Evolutionary conservation across 139 green algal genomes (phyloP).

Genomic region (Picochlorum sp.): DNA sequence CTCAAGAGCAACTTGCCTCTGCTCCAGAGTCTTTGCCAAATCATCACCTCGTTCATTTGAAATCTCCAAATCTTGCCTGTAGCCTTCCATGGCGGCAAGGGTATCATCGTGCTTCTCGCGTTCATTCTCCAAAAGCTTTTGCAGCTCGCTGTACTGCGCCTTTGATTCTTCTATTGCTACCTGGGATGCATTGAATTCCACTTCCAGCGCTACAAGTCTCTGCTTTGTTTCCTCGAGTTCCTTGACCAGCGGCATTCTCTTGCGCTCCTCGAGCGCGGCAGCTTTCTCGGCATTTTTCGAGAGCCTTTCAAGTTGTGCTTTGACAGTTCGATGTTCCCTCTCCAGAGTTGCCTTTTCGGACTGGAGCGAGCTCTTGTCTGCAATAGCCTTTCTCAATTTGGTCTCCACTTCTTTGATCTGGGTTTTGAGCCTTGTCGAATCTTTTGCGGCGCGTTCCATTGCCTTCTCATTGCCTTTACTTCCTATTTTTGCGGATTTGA

Average conservation of each 20-base stretch:
- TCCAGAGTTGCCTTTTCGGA: background rate
- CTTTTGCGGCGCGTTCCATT: background rate
- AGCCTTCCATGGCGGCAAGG: constrained; percentile 14
- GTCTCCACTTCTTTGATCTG: background rate
- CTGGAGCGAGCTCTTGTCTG: background rate
- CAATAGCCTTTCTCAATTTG: background rate
- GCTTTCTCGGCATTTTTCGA: constrained; percentile 39
- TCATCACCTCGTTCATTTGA: constrained; percentile 13
- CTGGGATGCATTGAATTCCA: constrained; percentile 33
- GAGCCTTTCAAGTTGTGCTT: constrained; percentile 48
- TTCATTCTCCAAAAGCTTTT: constrained; percentile 20
- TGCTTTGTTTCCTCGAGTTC: constrained; percentile 57
- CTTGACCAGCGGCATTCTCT: constrained; percentile 72
- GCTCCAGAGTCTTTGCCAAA: constrained; percentile 12
- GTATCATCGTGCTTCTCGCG: constrained; percentile 17
- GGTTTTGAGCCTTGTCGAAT: background rate
- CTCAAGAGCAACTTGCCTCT: constrained; percentile 14
- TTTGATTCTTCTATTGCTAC: constrained; percentile 30
- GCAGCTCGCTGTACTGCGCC: constrained; percentile 18
- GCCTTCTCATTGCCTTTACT: background rate
- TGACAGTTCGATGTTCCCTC: background rate
- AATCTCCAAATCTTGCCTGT: constrained; percentile 7
- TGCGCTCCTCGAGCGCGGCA: constrained; percentile 51
- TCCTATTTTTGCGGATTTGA: background rate
- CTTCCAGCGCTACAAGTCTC: constrained; percentile 41